These are phyloP conservation scores for Setomelanomma holmii DNA, from an alignment of 2,329 filamentous ascomycete genomes.

Conservation along the genomic window DNA sequence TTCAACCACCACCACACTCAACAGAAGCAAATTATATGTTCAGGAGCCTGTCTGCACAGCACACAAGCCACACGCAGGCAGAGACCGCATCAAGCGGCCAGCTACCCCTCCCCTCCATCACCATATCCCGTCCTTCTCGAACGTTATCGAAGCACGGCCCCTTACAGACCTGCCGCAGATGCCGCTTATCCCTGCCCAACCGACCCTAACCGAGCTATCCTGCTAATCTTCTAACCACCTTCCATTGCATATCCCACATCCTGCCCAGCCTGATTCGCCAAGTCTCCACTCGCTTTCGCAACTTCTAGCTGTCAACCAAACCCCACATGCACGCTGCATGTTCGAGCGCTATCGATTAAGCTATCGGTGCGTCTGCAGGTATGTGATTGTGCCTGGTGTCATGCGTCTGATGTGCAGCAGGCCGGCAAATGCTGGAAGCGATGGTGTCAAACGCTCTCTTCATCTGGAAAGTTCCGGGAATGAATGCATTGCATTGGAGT, in stretches of 20 bases:
- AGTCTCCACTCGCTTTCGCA: background rate
- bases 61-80: slow-evolving; percentile 1
- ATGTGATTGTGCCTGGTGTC: slow-evolving; percentile 18
- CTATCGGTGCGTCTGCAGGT: slow-evolving; percentile 26
- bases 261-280: slow-evolving; percentile 1
- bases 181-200: slow-evolving; percentile 7
- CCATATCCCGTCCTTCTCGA: slow-evolving; percentile 13
- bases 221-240: slow-evolving; percentile 23
- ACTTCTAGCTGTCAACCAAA: too few species aligned
- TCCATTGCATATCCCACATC: slow-evolving; percentile 33
- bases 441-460: too few species aligned
- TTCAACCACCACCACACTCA: background rate
- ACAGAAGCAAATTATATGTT: background rate
- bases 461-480: slow-evolving; percentile 4
- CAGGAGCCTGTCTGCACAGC: background rate
- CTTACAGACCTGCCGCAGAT: slow-evolving; percentile 12
- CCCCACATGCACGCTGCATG: slow-evolving; percentile 4
- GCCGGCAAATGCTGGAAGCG: too few species aligned
- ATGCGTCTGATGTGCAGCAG: background rate
- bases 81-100: background rate
- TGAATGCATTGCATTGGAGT: slow-evolving; percentile 1
- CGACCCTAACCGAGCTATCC: slow-evolving; percentile 30
- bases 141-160: slow-evolving; percentile 30
- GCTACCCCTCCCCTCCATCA: slow-evolving; percentile 1
- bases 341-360: slow-evolving; percentile 18